Percentiles rank a stretch among this genome's conserved stretches.
Conservation (phyloP, 768 basidiomycete species). For the Lepiota venenata region DNA sequence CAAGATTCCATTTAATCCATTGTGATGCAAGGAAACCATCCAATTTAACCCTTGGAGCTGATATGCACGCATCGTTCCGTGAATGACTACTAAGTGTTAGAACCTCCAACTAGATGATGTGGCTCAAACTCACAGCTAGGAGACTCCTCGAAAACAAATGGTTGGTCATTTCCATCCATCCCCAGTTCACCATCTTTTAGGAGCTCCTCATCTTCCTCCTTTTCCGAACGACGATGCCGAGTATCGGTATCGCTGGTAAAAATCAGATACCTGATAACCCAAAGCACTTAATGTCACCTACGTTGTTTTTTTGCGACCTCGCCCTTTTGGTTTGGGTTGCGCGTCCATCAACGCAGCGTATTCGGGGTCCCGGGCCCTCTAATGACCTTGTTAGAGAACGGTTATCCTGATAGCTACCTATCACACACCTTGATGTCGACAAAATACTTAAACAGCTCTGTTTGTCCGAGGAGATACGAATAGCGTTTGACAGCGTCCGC, state of each 20-base stretch:
- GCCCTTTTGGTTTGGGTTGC: slow-evolving; percentile 81
- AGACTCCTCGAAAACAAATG: slow-evolving; percentile 92
- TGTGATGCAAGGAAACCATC: slow-evolving; percentile 96
- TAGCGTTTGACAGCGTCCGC: slow-evolving; percentile 95
- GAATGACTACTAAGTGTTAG: slow-evolving; percentile 56
- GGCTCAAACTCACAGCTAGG: slow-evolving; percentile 67
- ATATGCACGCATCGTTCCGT: slow-evolving; percentile 89
- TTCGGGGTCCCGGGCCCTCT: slow-evolving; percentile 89
- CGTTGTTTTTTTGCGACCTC: slow-evolving; percentile 75
- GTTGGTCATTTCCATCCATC: slow-evolving; percentile 81
- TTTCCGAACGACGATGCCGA: slow-evolving; percentile 93
- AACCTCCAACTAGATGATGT: neutral
- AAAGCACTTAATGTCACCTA: neutral
- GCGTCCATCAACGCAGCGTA: slow-evolving; percentile 88
- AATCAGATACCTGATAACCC: neutral
- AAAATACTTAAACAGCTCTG: slow-evolving; percentile 97
- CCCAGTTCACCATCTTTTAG: slow-evolving; percentile 82
- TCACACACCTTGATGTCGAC: slow-evolving; percentile 85
- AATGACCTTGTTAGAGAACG: slow-evolving; percentile 5
- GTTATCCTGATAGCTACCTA: neutral
- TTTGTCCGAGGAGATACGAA: slow-evolving; percentile 96
- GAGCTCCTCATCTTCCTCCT: slow-evolving; percentile 97
- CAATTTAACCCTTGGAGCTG: slow-evolving; percentile 96
- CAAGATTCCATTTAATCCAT: slow-evolving; percentile 94
- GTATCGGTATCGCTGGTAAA: slow-evolving; percentile 61